Base-by-base conservation (phyloP, 2,329 filamentous ascomycete species). In the Calonectria pseudoreteaudii region DNA sequence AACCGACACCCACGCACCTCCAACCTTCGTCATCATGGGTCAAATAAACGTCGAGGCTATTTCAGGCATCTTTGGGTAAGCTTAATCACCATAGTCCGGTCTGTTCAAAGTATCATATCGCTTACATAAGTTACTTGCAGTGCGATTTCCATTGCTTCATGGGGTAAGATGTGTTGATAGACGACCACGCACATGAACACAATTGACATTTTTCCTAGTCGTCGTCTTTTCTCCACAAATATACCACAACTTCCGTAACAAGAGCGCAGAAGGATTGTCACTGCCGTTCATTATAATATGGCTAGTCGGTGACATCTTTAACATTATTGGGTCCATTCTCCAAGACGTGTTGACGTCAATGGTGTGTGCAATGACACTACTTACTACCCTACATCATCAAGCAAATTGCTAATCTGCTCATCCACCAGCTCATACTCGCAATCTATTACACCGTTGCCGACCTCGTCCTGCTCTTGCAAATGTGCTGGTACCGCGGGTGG, bases 221-320 rank as follows among this genome's bases (percentile, higher is more conserved):
- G 95, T 98, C 41, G 97, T 99, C 71, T 99, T 98, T 86, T 97
- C 95, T 0, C 97, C 97, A 2, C 97, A 99, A 80, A 98, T 99
- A 79, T 93, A 98, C 79, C 95, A 98, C 82, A 98, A 98, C 83
- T 98, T 98, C 86, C 93, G 92, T 76, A 91, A 95, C 70, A 88
- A 91, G 77, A 97, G 94, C 47, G 95, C 95, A 71, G 95, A 98
- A 82, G 96, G 95, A 3, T 89, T 98, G 1, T 98, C 95, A 0
- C 91, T 98, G 18, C 93, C 96, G 69, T 99, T 98, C 86, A 92
- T 98, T 81, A 93, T 97, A 73, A 91, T 98, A 80, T 99, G 97
- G 97, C 90, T 98, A 2, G 89, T 93, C 1, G 97, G 97, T 68
- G 97, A 99, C 91, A 93, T 98, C 77, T 98, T 98, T 89, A 98